phyloP scores from a whole-genome alignment of 805 yeast species.

The Yamadazyma tumulicola region DNA sequence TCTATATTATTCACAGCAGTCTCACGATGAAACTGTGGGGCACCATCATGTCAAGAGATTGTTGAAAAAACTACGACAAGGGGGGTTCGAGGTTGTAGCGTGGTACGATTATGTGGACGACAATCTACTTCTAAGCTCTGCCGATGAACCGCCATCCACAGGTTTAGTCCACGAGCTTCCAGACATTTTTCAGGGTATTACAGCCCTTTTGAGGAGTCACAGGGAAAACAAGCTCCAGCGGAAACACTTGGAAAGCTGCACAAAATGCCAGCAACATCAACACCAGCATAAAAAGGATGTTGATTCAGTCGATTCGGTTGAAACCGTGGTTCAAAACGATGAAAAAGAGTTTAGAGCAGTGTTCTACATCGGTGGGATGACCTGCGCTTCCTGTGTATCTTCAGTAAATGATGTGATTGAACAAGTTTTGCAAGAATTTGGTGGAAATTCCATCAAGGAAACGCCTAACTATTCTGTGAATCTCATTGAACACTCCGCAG shows the following conservation, averaged over 20 bases:
- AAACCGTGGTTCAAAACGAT: constrained; percentile 23
- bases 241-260: constrained; percentile 41
- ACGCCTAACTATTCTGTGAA: constrained; percentile 47
- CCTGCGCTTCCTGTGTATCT: constrained; percentile 37
- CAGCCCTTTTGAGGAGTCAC: constrained; percentile 15
- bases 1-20: constrained; percentile 17
- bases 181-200: constrained; percentile 16
- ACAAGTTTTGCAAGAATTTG: constrained; percentile 13
- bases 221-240: constrained; percentile 12
- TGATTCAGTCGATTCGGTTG: constrained; percentile 17
- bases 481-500: constrained; percentile 49
- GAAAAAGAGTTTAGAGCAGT: constrained; percentile 43
- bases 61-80: constrained; percentile 20
- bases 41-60: constrained; percentile 18
- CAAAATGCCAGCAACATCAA: constrained; percentile 31
- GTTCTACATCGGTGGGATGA: constrained; percentile 47
- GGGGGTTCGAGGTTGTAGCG: constrained; percentile 36
- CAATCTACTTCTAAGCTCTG: constrained; percentile 13
- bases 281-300: constrained; percentile 6
- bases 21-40: constrained; percentile 2
- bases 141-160: constrained; percentile 8
- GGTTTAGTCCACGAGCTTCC: constrained; percentile 6
- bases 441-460: constrained; percentile 8
- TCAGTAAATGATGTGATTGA: constrained; percentile 28
- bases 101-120: constrained; percentile 30